Conservation (phyloP, 495 filamentous ascomycete genomes). For the Hypoxylon cercidicola region DNA sequence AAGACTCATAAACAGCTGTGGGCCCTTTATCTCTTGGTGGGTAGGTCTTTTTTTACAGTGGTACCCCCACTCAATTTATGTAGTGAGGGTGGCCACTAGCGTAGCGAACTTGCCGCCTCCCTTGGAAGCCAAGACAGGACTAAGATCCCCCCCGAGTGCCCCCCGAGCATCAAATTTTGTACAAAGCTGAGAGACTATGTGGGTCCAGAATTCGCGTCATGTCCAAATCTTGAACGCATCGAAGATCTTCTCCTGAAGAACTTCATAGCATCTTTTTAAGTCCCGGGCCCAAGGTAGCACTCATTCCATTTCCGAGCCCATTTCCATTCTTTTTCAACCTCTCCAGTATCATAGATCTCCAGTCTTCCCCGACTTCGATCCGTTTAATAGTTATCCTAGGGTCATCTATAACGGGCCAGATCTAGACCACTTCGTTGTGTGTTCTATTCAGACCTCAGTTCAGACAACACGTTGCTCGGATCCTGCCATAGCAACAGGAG, state of each 20-base stretch:
- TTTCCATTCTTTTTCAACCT: constrained; percentile 24
- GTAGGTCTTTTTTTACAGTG: neutral
- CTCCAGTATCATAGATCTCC: constrained; percentile 24
- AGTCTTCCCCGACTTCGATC: constrained; percentile 31
- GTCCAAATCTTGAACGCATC: constrained; percentile 42
- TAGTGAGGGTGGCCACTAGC: constrained; percentile 26
- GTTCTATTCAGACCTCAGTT: constrained; percentile 7
- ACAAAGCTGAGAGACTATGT: constrained; percentile 32
- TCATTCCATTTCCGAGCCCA: constrained; percentile 21
- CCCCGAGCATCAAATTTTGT: constrained; percentile 32
- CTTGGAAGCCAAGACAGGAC: constrained; percentile 26
- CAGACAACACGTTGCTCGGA: neutral
- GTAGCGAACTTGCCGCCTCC: constrained; percentile 10
- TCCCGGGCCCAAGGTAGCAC: constrained; percentile 14
- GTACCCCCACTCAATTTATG: constrained; percentile 24
- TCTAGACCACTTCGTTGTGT: constrained; percentile 42
- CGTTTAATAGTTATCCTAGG: constrained; percentile 21
- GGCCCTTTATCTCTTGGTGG: constrained; percentile 7
- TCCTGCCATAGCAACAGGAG: constrained; percentile 14
- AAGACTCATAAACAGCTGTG: neutral
- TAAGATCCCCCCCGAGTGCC: constrained; percentile 8
- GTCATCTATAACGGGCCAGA: constrained; percentile 12
- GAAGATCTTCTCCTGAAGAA: constrained; percentile 42
- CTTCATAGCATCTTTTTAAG: constrained; percentile 11
- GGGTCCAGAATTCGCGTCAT: constrained; percentile 36